phyloP scores from a whole-genome alignment of 371 early-diverging fungal species.

The Apophysomyces elegans region DNA sequence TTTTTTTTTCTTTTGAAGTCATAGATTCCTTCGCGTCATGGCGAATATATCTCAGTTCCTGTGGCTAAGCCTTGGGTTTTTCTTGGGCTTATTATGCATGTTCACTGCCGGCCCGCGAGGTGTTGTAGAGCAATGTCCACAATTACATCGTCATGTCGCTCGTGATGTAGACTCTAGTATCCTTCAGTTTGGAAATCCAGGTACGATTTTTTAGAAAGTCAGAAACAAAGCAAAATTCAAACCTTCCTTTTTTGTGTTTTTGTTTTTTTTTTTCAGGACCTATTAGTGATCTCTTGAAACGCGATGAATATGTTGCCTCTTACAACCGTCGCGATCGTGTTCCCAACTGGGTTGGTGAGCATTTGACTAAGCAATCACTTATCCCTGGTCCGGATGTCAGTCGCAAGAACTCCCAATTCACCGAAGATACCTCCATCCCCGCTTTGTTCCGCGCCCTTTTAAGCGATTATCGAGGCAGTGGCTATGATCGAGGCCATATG shows the following conservation, averaged over 20 bases:
- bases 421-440: slow-evolving; percentile 65
- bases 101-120: slow-evolving; percentile 1
- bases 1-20: not conserved
- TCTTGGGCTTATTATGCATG: slow-evolving; percentile 31
- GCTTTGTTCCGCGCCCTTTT: slow-evolving; percentile 64
- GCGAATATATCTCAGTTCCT: slow-evolving; percentile 7
- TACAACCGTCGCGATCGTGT: slow-evolving; percentile 76
- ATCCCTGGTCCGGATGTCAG: slow-evolving; percentile 52
- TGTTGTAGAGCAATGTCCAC: not conserved
- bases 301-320: slow-evolving; percentile 58
- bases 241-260: not conserved
- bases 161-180: slow-evolving; percentile 14
- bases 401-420: slow-evolving; percentile 66
- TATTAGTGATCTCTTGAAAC: slow-evolving; percentile 49
- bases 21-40: slow-evolving; percentile 4
- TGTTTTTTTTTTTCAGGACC: slow-evolving; percentile 40
- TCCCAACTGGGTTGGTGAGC: slow-evolving; percentile 85
- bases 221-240: not conserved
- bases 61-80: slow-evolving; percentile 29
- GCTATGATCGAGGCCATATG: slow-evolving; percentile 86
- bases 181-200: slow-evolving; percentile 50
- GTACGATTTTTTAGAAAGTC: slow-evolving; percentile 19
- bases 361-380: slow-evolving; percentile 69
- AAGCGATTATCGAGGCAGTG: slow-evolving; percentile 69
- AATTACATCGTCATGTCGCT: slow-evolving; percentile 5